phyloP scores from a whole-genome alignment of 495 filamentous ascomycete species.

The Xylaria sp. region DNA sequence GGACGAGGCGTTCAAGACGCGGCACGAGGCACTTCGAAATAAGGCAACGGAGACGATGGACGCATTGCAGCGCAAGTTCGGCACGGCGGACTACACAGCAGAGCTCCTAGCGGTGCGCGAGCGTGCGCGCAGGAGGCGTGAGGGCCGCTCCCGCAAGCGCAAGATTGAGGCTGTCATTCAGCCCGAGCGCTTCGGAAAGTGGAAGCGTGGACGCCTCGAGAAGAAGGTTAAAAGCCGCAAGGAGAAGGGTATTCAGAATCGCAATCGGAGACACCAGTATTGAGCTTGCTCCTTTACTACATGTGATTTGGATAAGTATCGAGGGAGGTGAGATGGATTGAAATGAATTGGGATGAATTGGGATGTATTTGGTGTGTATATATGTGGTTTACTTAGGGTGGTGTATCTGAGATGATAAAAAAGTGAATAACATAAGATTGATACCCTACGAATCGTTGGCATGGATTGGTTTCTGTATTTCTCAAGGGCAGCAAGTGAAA shows the following conservation, averaged over 20 bases:
- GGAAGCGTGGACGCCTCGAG: constrained; percentile 86
- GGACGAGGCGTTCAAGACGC: constrained; percentile 69
- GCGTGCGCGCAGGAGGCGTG: constrained; percentile 70
- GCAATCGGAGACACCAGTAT: constrained; percentile 70
- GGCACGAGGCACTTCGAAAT: constrained; percentile 69
- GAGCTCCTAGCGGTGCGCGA: constrained; percentile 72
- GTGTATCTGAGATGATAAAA: neutral
- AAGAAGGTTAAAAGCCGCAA: constrained; percentile 84
- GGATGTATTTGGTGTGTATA: neutral
- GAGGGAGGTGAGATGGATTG: neutral
- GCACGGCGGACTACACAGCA: constrained; percentile 76
- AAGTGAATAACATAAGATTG: neutral
- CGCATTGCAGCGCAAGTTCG: constrained; percentile 79
- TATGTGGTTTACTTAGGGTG: neutral
- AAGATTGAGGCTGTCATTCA: constrained; percentile 82
- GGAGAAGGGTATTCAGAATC: constrained; percentile 72
- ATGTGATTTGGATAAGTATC: neutral
- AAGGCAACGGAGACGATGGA: constrained; percentile 77
- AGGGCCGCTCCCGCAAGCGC: constrained; percentile 78
- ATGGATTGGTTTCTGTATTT: neutral
- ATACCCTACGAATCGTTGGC: constrained; percentile 1
- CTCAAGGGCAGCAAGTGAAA: neutral
- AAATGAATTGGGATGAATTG: neutral
- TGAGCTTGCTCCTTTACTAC: constrained; percentile 10
- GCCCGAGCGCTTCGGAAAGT: constrained; percentile 76